Conservation (phyloP, 371 early-diverging fungal species). For the Gilbertella persicaria region DNA sequence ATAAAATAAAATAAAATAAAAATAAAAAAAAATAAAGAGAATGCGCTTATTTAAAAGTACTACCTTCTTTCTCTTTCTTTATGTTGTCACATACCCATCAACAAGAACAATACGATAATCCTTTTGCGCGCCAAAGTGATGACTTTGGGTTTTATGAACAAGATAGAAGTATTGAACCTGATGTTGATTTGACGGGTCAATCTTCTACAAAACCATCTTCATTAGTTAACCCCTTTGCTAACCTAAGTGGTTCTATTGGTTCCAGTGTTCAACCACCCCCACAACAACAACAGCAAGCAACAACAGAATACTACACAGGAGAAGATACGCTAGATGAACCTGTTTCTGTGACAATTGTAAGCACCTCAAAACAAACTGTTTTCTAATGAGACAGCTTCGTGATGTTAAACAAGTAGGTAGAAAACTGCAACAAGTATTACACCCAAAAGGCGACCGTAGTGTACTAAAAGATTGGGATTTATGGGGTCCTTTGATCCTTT, state of each 20-base stretch:
- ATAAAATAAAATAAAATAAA: too few species aligned
- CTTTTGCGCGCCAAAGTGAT: constrained; percentile 25
- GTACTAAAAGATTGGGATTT: constrained; percentile 89
- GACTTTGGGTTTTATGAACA: background rate
- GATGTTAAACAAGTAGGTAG: constrained; percentile 74
- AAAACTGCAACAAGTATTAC: constrained; percentile 74
- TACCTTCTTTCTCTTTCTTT: too few species aligned
- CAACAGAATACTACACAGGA: constrained; percentile 21
- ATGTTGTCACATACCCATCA: background rate
- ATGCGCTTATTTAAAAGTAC: too few species aligned
- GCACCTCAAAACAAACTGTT: constrained; percentile 5
- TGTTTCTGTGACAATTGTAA: constrained; percentile 78
- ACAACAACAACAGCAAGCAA: background rate
- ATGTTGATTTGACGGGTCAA: constrained; percentile 39
- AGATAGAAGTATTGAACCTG: constrained; percentile 27
- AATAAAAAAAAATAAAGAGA: too few species aligned
- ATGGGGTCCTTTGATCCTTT: constrained; percentile 94
- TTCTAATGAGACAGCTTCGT: constrained; percentile 58
- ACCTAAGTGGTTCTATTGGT: constrained; percentile 9
- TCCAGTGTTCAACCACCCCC: constrained; percentile 8
- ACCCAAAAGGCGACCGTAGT: constrained; percentile 67
- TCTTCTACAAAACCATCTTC: constrained; percentile 20
- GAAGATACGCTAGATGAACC: constrained; percentile 91
- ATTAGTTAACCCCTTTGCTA: constrained; percentile 9
- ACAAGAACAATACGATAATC: constrained; percentile 22